phyloP scores from a whole-genome alignment of 768 basidiomycete genomes.

The Tulasnella sp. region DNA sequence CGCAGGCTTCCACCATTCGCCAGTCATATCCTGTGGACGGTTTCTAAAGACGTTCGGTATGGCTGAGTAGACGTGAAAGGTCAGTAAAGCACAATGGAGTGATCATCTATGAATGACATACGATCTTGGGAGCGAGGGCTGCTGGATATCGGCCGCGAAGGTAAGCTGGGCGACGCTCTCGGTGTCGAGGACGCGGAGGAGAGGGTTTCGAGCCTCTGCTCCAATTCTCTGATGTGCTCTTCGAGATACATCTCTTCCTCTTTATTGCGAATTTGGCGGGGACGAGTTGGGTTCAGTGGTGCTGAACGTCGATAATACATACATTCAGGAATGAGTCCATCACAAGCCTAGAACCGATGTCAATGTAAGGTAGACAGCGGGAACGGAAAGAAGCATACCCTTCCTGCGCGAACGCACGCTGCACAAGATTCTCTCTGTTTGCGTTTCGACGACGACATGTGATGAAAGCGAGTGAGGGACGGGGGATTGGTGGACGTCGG shows the following conservation, averaged over 20 bases:
- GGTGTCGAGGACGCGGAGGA: not conserved
- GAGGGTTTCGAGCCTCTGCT: not conserved
- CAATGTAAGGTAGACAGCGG: not conserved
- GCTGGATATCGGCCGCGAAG: not conserved
- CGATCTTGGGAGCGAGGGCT: not conserved
- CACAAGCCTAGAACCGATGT: not conserved
- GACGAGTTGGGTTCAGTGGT: not conserved
- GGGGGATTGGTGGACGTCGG: not conserved
- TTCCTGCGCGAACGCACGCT: not conserved
- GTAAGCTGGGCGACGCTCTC: not conserved
- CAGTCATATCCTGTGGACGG: not conserved
- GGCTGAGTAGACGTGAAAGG: not conserved
- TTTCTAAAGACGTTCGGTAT: not conserved
- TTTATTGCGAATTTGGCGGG: not conserved
- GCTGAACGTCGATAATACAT: not conserved
- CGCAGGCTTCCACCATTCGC: constrained; percentile 1
- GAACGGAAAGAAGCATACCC: not conserved
- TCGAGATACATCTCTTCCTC: constrained; percentile 1
- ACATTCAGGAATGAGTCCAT: not conserved
- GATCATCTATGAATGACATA: not conserved
- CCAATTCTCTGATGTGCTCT: not conserved
- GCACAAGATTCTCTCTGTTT: not conserved
- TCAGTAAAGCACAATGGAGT: not conserved
- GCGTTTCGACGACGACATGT: not conserved
- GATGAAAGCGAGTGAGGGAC: not conserved